phyloP scores from a whole-genome alignment of 78 protist genomes.

The Thecamonas trahens region DNA sequence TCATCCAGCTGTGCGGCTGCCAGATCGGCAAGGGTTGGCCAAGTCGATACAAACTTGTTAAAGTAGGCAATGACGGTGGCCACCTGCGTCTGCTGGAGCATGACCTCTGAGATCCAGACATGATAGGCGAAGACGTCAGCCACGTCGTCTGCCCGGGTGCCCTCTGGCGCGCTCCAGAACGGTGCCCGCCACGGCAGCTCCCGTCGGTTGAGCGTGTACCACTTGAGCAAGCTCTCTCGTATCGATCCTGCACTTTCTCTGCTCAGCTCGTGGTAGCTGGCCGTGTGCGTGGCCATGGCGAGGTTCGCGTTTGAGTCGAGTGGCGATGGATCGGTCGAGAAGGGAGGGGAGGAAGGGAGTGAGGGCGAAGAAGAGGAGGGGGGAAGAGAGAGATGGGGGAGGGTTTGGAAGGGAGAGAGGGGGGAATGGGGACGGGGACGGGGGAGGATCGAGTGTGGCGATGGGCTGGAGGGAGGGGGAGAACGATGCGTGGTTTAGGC shows the following conservation, averaged over 20 bases:
- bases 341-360: too few species aligned
- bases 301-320: too few species aligned
- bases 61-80: constrained; percentile 52
- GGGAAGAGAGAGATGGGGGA: too few species aligned
- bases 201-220: constrained; percentile 36
- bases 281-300: too few species aligned
- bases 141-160: neutral
- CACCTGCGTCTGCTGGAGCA: constrained; percentile 80
- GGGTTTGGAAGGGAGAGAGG: too few species aligned
- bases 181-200: constrained; percentile 45
- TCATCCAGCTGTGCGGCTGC: constrained; percentile 37
- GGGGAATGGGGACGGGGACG: too few species aligned
- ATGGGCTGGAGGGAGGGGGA: too few species aligned
- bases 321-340: too few species aligned
- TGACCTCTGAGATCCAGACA: constrained; percentile 81
- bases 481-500: too few species aligned
- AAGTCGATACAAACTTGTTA: too few species aligned
- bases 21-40: constrained; percentile 59
- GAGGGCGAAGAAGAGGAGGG: too few species aligned
- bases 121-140: constrained; percentile 31
- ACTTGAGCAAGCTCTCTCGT: constrained; percentile 15
- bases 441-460: too few species aligned
- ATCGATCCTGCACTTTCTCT: constrained; percentile 10
- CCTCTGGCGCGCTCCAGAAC: neutral
- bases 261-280: constrained; percentile 22